Base-by-base conservation (phyloP, 2,329 filamentous ascomycete species). In the Tolypocladium inflatum region DNA sequence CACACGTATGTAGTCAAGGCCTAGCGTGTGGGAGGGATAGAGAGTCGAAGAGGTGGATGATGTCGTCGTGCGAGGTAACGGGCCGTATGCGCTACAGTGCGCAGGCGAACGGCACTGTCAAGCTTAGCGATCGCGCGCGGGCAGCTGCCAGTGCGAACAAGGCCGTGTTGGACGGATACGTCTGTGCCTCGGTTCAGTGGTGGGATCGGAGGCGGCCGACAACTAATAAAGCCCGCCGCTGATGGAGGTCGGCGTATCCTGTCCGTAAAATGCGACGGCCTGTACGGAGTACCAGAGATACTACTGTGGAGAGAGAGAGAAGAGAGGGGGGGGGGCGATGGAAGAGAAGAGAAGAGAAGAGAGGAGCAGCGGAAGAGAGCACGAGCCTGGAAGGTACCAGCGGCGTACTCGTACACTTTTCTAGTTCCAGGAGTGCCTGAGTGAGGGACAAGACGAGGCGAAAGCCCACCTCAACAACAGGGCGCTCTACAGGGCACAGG, bases 1-100 rank as follows among this genome's bases (percentile, higher is more conserved):
- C 57, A 63, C 60, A 53, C 55, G 38, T n/a, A n/a, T n/a, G n/a
- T 37, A 35, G 54, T 48, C 55, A 48, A 45, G 58, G 50, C 58
- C 38, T 48, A 48, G 48, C 48, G 48, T 15, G 48, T 37, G 48
- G 26, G 48, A 35, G 26, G 45, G 45, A 19, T n/a, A 5, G 43
- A 26, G 11, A 9, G 23, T 33, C 33, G 45, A 50, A 26, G 3
- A 33, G 19, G 30, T 35, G 48, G 48, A 52, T 52, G 48, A 35
- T 52, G 30, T 37, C 30, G 38, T 39, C 37, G 48, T 21, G 30
- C n/a, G 48, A 21, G 48, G 26, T 50, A n/a, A 21, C 21, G 30
- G 48, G 10, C 48, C 9, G 48, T 19, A 7, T 19, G 48, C n/a
- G n/a, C 11, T 19, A 52, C 48, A 52, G 48, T 52, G 30, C 48